These are phyloP conservation scores for Pythium volutum DNA, from an alignment of 352 stramenopile species.

Conservation along the genomic window DNA sequence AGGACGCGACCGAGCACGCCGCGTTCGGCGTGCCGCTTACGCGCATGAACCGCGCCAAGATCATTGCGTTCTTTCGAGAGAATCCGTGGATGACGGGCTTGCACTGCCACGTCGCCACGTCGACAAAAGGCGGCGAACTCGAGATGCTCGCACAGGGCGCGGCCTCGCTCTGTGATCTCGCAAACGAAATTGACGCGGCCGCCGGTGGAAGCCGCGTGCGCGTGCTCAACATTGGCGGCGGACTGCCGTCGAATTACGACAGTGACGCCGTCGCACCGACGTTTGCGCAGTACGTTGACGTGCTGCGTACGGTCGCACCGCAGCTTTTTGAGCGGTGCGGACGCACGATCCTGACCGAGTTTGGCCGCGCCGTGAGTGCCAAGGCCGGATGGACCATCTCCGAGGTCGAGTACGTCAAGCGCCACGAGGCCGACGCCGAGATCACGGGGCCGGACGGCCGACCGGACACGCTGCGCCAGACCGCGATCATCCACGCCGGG, in stretches of 20 bases:
- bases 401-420: conserved; percentile 90
- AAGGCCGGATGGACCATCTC: conserved; percentile 88
- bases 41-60: conserved; percentile 41
- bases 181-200: conserved; percentile 76
- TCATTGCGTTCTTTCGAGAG: conserved; percentile 71
- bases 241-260: conserved; percentile 88
- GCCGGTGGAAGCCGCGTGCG: conserved; percentile 69
- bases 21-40: conserved; percentile 91
- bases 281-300: conserved; percentile 82
- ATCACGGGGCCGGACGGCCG: conserved; percentile 13
- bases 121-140: conserved; percentile 76
- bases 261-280: conserved; percentile 60
- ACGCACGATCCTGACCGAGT: conserved; percentile 90
- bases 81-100: conserved; percentile 88
- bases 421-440: conserved; percentile 34
- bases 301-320: conserved; percentile 60
- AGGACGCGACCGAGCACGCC: conserved; percentile 84
- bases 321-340: conserved; percentile 79
- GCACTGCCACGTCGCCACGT: conserved; percentile 87
- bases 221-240: conserved; percentile 90
- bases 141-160: conserved; percentile 85
- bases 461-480: conserved; percentile 41
- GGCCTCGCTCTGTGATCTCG: conserved; percentile 66
- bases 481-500: conserved; percentile 86
- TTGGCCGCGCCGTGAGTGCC: conserved; percentile 80